These are phyloP conservation scores for Neurospora sp. DNA, from an alignment of 495 filamentous ascomycete species.

Conservation along the genomic window DNA sequence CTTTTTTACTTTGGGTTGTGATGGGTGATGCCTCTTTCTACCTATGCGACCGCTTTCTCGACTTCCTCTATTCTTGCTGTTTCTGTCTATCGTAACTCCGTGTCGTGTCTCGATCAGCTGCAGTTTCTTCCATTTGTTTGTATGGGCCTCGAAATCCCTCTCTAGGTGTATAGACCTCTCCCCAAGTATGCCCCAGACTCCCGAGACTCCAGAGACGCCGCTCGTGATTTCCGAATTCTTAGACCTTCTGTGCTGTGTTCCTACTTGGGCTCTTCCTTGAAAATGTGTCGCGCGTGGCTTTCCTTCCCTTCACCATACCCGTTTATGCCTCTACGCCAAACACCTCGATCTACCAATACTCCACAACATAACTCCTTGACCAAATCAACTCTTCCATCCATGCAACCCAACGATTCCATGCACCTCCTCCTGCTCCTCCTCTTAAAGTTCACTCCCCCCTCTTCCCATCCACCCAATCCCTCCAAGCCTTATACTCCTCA, in stretches of 20 bases:
- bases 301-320: neutral
- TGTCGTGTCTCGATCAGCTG: neutral
- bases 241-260: neutral
- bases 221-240: neutral
- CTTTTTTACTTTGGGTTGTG: neutral
- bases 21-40: neutral
- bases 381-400: neutral
- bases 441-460: slow-evolving; percentile 8
- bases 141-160: neutral
- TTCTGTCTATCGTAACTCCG: neutral
- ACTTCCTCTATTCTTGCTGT: neutral
- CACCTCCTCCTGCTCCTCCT: neutral
- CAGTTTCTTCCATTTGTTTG: neutral
- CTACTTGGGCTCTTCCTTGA: neutral
- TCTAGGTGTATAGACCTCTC: neutral
- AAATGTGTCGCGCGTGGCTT: neutral
- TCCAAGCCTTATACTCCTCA: slow-evolving; percentile 65
- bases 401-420: neutral
- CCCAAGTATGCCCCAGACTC: neutral
- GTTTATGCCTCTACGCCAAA: neutral
- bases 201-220: neutral
- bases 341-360: neutral
- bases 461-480: slow-evolving; percentile 50
- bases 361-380: neutral
- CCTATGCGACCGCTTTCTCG: too few relatives aligned